Evolutionary conservation across 305 asterid species (phyloP).

Genomic region (Striga hermonthica): DNA sequence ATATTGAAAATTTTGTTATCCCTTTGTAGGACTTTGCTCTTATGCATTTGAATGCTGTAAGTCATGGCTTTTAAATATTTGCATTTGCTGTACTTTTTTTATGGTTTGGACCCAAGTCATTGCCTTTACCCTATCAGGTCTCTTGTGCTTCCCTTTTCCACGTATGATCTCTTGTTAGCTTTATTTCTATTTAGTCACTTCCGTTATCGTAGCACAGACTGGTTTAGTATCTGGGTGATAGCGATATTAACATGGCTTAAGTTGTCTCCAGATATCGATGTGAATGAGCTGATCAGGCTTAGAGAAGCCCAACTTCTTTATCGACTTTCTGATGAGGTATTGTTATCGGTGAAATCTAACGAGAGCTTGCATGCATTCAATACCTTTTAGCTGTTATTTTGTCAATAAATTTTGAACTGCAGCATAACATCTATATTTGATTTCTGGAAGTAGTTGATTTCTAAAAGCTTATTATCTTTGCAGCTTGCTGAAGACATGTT

Average conservation of each 20-base stretch:
- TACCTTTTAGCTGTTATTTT: not conserved
- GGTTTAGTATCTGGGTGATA: conserved; percentile 24
- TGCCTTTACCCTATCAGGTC: conserved; percentile 11
- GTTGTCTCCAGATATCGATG: conserved; percentile 62
- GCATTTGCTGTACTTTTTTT: conserved; percentile 19
- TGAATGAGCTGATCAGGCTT: conserved; percentile 65
- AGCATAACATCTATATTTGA: conserved; percentile 24
- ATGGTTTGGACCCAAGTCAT: not conserved
- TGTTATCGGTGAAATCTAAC: conserved; percentile 28
- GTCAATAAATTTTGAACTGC: conserved; percentile 25
- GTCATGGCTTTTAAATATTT: conserved; percentile 15
- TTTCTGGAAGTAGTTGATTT: conserved; percentile 21
- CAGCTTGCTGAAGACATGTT: conserved; percentile 93
- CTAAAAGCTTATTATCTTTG: conserved; percentile 28
- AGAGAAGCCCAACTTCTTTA: conserved; percentile 85
- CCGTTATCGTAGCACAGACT: conserved; percentile 17
- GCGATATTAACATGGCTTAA: conserved; percentile 28
- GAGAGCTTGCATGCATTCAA: not conserved
- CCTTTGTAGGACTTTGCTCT: conserved; percentile 15
- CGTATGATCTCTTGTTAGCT: conserved; percentile 19
- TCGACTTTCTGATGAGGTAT: conserved; percentile 91
- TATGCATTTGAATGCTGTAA: conserved; percentile 18
- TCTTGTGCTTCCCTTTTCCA: conserved; percentile 5
- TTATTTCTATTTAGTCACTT: not conserved
- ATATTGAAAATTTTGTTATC: conserved; percentile 14